Evolutionary conservation across 345 rosid species (phyloP).

Genomic region (Rhodamnia argentea): DNA sequence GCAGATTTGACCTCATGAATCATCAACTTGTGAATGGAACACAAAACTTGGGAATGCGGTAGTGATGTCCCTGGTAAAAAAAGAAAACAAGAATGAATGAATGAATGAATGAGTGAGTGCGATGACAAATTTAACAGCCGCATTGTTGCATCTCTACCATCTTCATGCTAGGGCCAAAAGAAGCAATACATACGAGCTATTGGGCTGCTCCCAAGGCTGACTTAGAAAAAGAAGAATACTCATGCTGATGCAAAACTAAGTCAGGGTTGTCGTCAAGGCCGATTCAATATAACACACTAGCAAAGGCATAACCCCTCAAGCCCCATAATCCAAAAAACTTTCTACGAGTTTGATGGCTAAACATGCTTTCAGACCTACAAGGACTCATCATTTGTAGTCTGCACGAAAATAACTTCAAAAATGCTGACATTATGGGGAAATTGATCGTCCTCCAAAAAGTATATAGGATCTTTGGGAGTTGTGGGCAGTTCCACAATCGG

Average conservation of each 20-base stretch:
- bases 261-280: background rate
- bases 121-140: background rate
- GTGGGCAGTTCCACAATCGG: background rate
- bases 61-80: slow-evolving; percentile 69
- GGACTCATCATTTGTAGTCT: background rate
- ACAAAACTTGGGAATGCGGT: slow-evolving; percentile 98
- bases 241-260: background rate
- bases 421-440: background rate
- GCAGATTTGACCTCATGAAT: slow-evolving; percentile 28
- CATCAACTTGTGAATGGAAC: slow-evolving; percentile 95
- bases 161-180: background rate
- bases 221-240: background rate
- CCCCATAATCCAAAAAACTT: background rate
- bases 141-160: background rate
- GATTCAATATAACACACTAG: background rate
- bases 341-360: background rate
- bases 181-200: background rate
- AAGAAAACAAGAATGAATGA: background rate
- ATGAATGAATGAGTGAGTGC: background rate
- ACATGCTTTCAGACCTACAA: background rate
- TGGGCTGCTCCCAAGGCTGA: background rate
- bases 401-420: background rate
- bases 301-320: background rate
- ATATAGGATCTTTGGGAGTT: background rate
- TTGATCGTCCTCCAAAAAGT: background rate